Conservation (phyloP, 106 monocot genomes). For the Dendrobium officinale region DNA sequence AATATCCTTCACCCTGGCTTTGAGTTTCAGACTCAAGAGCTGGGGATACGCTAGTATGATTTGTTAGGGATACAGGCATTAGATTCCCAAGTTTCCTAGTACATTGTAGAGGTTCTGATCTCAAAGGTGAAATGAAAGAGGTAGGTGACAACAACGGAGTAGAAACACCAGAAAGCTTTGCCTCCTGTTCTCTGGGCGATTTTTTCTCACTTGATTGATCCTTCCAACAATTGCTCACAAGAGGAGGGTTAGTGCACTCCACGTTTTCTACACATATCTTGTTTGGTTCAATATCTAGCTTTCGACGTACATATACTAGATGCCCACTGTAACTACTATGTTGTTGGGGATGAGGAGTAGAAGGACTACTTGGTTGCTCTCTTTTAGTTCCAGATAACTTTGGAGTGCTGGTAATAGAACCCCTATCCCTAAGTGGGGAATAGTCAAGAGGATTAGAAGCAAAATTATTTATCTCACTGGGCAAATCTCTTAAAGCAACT, state of each 20-base stretch:
- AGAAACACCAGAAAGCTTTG: background rate
- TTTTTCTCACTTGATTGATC: conserved; percentile 7
- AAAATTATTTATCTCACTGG: conserved; percentile 26
- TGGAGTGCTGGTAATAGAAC: conserved; percentile 5
- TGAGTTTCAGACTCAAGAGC: conserved; percentile 7
- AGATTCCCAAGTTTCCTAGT: conserved; percentile 8
- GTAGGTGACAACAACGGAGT: background rate
- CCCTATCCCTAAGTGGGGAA: conserved; percentile 26
- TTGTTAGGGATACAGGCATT: conserved; percentile 7
- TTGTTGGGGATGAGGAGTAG: conserved; percentile 17
- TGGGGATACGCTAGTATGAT: background rate
- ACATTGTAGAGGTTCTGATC: conserved; percentile 6
- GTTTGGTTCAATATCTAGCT: conserved; percentile 47
- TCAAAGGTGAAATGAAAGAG: conserved; percentile 2
- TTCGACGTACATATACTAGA: conserved; percentile 73
- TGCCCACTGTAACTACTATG: conserved; percentile 28
- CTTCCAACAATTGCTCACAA: conserved; percentile 10
- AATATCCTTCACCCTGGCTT: conserved; percentile 20
- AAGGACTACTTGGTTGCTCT: conserved; percentile 27
- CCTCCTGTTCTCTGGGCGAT: conserved; percentile 1
- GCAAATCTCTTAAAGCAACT: conserved; percentile 43
- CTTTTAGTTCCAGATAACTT: conserved; percentile 51
- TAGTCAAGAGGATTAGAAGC: conserved; percentile 2
- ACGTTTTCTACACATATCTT: conserved; percentile 13
- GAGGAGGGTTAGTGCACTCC: conserved; percentile 6